Conservation (phyloP, 352 stramenopile species). For the Thalassiosira livingstoniorum region DNA sequence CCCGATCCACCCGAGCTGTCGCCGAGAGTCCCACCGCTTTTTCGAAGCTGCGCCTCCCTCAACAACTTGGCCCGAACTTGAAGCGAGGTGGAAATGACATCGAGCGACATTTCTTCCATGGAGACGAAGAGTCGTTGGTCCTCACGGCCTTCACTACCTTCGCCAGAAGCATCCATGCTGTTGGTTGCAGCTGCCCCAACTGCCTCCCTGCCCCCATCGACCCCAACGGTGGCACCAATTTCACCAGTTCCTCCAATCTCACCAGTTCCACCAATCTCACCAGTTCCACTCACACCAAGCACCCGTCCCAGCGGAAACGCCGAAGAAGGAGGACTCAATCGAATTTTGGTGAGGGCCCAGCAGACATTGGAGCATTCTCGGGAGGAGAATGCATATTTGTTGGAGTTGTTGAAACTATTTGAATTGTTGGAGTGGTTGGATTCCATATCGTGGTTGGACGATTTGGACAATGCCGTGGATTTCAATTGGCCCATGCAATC, state of each 20-base stretch:
- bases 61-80: conserved; percentile 71
- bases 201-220: background rate
- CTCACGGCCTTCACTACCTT: background rate
- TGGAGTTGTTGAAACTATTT: conserved; percentile 11
- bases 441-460: no score
- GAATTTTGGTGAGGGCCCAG: conserved; percentile 82
- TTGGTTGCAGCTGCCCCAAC: background rate
- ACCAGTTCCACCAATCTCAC: background rate
- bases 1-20: background rate
- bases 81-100: conserved; percentile 57
- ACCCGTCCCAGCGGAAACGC: conserved; percentile 60
- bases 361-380: conserved; percentile 80
- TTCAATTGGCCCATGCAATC: conserved; percentile 29
- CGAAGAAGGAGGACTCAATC: conserved; percentile 62
- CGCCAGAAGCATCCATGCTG: background rate
- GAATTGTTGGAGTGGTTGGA: no score
- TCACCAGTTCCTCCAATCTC: background rate
- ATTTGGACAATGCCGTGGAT: no score
- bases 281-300: background rate
- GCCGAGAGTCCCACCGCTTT: conserved; percentile 7
- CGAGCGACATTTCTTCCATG: conserved; percentile 53
- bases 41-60: conserved; percentile 62
- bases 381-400: conserved; percentile 61
- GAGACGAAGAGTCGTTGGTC: conserved; percentile 34
- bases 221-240: background rate